Conservation (phyloP, 768 basidiomycete species). For the Postia placenta region DNA sequence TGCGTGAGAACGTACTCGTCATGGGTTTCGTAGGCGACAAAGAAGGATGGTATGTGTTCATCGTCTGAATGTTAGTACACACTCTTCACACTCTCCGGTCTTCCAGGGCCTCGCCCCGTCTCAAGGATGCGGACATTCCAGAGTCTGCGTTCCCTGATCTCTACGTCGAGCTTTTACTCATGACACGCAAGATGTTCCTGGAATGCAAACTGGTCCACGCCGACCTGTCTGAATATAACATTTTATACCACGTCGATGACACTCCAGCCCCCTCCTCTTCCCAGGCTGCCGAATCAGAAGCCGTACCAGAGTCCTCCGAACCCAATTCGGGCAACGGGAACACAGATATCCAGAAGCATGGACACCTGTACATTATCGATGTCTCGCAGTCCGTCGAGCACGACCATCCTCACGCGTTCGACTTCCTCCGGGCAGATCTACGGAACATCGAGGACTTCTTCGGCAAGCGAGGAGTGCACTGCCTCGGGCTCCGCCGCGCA, state of each 20-base stretch:
- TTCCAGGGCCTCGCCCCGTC: constrained; percentile 80
- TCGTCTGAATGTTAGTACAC: not conserved
- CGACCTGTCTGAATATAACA: constrained; percentile 97
- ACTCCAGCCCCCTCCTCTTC: not conserved
- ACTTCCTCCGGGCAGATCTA: constrained; percentile 90
- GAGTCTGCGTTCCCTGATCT: constrained; percentile 46
- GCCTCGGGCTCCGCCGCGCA: constrained; percentile 72
- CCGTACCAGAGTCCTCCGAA: not conserved
- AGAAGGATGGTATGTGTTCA: constrained; percentile 65
- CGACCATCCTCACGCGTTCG: constrained; percentile 93
- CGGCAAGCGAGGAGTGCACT: constrained; percentile 61
- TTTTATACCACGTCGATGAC: constrained; percentile 65
- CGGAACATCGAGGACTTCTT: constrained; percentile 95
- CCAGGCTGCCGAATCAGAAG: not conserved
- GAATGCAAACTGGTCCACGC: constrained; percentile 94
- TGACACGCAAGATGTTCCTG: constrained; percentile 80
- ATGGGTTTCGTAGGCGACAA: constrained; percentile 87
- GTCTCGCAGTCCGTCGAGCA: constrained; percentile 99
- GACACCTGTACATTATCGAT: constrained; percentile 89
- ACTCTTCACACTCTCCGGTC: not conserved
- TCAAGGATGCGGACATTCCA: constrained; percentile 80
- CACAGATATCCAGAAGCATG: constrained; percentile 13
- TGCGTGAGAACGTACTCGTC: constrained; percentile 93
- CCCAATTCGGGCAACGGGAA: not conserved
- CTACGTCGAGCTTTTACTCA: constrained; percentile 76